Conservation (phyloP, 306 rosid genomes). For the Geum urbanum region DNA sequence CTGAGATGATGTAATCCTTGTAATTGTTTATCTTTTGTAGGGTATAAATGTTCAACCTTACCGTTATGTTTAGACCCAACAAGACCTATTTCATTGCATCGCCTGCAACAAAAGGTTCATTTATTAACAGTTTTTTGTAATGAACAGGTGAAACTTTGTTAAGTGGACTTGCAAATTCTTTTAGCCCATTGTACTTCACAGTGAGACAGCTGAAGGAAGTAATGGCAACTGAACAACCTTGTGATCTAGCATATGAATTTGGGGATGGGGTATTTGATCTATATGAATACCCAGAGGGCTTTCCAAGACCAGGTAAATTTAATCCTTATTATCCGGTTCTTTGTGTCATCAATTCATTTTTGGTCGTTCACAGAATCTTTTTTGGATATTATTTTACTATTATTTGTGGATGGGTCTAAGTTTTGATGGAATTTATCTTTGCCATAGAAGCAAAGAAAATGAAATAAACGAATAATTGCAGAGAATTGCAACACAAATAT, state of each 20-base stretch:
- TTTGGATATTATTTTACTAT: not conserved
- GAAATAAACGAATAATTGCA: not conserved
- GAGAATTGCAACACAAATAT: not conserved
- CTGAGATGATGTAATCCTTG: no score
- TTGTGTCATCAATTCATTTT: not conserved
- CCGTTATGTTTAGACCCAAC: not conserved
- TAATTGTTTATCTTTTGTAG: not conserved
- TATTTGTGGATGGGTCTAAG: not conserved
- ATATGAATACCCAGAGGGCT: constrained; percentile 63
- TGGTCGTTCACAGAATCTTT: not conserved
- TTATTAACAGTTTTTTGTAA: constrained; percentile 3
- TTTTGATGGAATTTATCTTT: not conserved
- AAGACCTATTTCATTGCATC: not conserved
- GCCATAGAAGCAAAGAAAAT: not conserved
- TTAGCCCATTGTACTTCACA: constrained; percentile 62
- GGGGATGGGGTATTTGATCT: constrained; percentile 69
- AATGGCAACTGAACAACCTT: constrained; percentile 88
- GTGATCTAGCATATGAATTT: constrained; percentile 79
- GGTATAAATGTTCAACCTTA: not conserved
- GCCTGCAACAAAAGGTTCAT: not conserved
- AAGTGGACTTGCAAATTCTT: constrained; percentile 51
- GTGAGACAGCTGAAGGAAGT: constrained; percentile 66
- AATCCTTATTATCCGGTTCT: not conserved
- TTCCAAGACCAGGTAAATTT: constrained; percentile 61
- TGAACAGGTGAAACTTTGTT: constrained; percentile 54